Evolutionary conservation across 495 filamentous ascomycete species (phyloP).

Genomic region (Annulohypoxylon maeteangense): DNA sequence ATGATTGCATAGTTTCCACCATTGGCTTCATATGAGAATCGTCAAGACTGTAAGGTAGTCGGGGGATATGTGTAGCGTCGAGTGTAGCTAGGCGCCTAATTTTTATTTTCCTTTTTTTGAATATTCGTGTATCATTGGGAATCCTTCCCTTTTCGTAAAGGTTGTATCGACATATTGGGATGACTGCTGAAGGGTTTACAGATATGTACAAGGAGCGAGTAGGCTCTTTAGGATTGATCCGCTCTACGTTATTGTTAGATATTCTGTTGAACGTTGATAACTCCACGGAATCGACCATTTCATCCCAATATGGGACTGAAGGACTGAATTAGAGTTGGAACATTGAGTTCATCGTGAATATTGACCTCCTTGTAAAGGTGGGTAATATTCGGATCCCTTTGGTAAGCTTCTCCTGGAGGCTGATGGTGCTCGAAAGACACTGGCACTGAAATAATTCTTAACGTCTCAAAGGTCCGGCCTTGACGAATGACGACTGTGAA

Average conservation of each 20-base stretch:
- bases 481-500: conserved; percentile 25
- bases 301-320: neutral
- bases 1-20: conserved; percentile 17
- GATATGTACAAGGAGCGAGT: conserved; percentile 14
- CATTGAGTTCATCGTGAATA: neutral
- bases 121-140: conserved; percentile 1
- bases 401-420: neutral
- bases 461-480: conserved; percentile 7
- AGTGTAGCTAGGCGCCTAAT: conserved; percentile 15
- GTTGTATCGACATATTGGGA: conserved; percentile 1
- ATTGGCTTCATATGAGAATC: neutral
- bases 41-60: neutral
- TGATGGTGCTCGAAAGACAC: neutral
- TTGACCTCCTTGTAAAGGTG: neutral
- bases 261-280: neutral
- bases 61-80: neutral
- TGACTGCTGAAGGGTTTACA: neutral
- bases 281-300: neutral
- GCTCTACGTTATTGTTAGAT: neutral
- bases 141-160: neutral
- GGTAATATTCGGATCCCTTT: neutral
- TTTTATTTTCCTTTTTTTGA: conserved; percentile 10
- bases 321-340: neutral
- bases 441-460: neutral
- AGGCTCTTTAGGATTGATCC: neutral